phyloP scores from a whole-genome alignment of 2,329 filamentous ascomycete species.

The Fusarium euwallaceae region DNA sequence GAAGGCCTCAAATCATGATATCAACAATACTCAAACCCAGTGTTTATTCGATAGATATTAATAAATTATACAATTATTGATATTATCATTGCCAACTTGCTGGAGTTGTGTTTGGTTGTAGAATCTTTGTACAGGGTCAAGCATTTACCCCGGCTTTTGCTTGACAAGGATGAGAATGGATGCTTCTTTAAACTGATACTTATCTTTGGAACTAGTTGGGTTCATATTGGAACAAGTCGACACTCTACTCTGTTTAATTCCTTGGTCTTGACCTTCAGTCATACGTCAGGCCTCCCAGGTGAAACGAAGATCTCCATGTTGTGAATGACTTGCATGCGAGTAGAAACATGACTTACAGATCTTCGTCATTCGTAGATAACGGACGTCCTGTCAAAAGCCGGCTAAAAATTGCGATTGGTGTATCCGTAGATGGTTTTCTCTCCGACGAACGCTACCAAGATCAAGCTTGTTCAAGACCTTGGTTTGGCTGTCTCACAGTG shows the following conservation, averaged over 20 bases:
- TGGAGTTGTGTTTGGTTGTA: not conserved
- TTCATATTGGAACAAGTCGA: not conserved
- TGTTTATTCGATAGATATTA: not conserved
- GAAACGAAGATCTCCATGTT: not conserved
- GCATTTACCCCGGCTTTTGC: not conserved
- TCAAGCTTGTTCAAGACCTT: constrained; percentile 17
- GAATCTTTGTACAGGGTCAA: not conserved
- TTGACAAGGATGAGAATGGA: not conserved
- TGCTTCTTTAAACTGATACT: not conserved
- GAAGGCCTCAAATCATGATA: constrained; percentile 3
- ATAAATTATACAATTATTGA: not conserved
- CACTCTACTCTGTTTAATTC: not conserved
- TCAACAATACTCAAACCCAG: not conserved
- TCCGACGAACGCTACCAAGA: not conserved
- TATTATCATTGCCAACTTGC: not conserved
- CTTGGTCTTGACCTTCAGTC: not conserved
- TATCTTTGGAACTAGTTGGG: not conserved
- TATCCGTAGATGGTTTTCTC: not conserved
- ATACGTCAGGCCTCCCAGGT: not conserved
- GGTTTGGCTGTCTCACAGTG: constrained; percentile 18
- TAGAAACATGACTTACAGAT: not conserved
- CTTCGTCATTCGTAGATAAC: not conserved
- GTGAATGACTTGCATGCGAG: not conserved
- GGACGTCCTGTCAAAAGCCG: constrained; percentile 2
- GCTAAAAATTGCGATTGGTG: not conserved